Evolutionary conservation across 116 monocot species (phyloP).

Genomic region (Trichopus zeylanicus): DNA sequence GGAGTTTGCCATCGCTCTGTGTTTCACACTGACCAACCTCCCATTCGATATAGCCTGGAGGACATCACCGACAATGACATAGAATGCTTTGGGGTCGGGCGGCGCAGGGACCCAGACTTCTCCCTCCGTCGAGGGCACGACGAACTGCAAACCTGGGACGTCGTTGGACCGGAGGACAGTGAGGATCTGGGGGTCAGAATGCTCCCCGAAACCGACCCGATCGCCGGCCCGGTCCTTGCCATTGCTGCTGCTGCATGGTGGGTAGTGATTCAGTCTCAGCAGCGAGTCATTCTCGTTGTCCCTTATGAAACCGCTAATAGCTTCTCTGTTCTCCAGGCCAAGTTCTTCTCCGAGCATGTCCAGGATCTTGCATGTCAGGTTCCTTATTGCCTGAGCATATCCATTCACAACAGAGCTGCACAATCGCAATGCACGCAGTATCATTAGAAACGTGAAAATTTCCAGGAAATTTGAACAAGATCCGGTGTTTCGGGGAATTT

Average conservation of each 20-base stretch:
- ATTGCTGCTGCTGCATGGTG: background rate
- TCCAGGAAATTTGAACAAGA: no score
- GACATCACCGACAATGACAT: conserved; percentile 60
- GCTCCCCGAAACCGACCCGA: conserved; percentile 79
- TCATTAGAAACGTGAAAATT: no score
- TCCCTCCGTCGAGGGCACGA: conserved; percentile 1
- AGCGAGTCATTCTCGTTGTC: conserved; percentile 64
- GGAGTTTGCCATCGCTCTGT: conserved; percentile 46
- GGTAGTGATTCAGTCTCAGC: conserved; percentile 21
- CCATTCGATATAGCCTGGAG: conserved; percentile 80
- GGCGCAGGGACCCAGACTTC: conserved; percentile 54
- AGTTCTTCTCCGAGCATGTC: conserved; percentile 70
- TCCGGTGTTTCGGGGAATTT: background rate
- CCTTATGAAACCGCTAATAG: conserved; percentile 37
- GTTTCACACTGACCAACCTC: conserved; percentile 54
- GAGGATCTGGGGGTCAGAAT: conserved; percentile 85
- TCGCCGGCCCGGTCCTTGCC: background rate
- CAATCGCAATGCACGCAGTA: no score
- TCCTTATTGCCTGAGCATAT: conserved; percentile 41
- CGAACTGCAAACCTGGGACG: conserved; percentile 67
- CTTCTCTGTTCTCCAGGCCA: conserved; percentile 19
- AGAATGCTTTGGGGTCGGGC: conserved; percentile 55
- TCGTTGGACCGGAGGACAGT: conserved; percentile 70
- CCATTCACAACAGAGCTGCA: conserved; percentile 47
- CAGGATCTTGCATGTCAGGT: conserved; percentile 56